Base-by-base conservation (phyloP, 805 yeast species). In the Candida manassasensis region DNA sequence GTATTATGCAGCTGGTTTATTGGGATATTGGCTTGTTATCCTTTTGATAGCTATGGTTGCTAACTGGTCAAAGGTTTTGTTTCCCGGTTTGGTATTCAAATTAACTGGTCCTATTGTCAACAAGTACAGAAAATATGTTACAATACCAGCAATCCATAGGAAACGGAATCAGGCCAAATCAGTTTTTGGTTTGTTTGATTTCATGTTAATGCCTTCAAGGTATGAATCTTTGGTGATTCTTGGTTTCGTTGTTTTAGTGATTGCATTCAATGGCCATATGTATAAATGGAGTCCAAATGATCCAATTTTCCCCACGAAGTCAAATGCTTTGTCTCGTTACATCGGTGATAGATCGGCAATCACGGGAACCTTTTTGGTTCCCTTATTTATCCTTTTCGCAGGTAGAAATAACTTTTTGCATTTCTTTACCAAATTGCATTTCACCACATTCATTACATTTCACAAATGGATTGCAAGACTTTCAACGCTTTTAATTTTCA, bases 171-270 rank as follows among this genome's bases (percentile, higher is more conserved):
- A 27, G 8, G 15, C 9, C 13, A 11, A 12, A 27, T 58, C 58
- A 39, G n/a, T n/a, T n/a, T n/a, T n/a, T n/a, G n/a, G n/a, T n/a
- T n/a, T n/a, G n/a, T n/a, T n/a, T n/a, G n/a, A n/a, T n/a, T n/a
- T n/a, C n/a, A 47, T 54, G 48, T 47, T 67, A 30, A 61, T 66
- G 6, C 74, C 75, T 3, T 55, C 72, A 4, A 50, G 73, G 22
- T 47, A 59, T 14, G 68, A 69, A 38, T 44, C 66, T 0, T 28
- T 63, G 5, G 53, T 62, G 9, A 42, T 69, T 9, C 14, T 46
- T 5, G 62, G 55, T 2, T 68, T 57, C 41, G 27, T 52, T n/a
- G 37, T 46, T 3, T 37, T 73, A 13, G 48, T 14, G 9, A 14
- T 6, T 15, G 16, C 10, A 8, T 21, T 21, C 10, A 21, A 8